phyloP scores from a whole-genome alignment of 352 stramenopile species.

The Phytophthora cryptogea region DNA sequence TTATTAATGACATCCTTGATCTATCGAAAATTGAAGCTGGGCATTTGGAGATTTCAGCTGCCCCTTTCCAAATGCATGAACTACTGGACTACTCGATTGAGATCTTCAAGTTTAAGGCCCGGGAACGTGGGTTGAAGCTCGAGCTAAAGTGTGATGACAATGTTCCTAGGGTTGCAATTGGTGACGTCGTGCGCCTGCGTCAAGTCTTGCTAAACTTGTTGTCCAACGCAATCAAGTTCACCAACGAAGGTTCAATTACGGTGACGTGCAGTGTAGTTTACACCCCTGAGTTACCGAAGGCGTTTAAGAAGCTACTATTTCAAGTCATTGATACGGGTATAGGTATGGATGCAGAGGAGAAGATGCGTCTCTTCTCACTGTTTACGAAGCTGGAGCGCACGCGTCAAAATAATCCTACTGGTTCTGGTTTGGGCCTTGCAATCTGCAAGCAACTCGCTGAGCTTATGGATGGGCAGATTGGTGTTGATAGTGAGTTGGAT shows the following conservation, averaged over 20 bases:
- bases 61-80: conserved; percentile 84
- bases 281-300: conserved; percentile 59
- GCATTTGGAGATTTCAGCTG: conserved; percentile 87
- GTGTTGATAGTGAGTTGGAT: conserved; percentile 78
- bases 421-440: conserved; percentile 80
- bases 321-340: conserved; percentile 87
- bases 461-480: conserved; percentile 88
- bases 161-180: conserved; percentile 73
- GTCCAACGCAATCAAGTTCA: conserved; percentile 91
- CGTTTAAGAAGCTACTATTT: conserved; percentile 79
- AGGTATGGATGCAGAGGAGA: conserved; percentile 83
- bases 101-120: conserved; percentile 90
- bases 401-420: conserved; percentile 86
- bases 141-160: conserved; percentile 65
- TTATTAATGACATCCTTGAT: conserved; percentile 94
- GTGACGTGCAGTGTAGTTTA: conserved; percentile 76
- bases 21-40: conserved; percentile 94
- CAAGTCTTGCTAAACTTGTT: conserved; percentile 85
- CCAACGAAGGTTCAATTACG: conserved; percentile 79
- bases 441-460: conserved; percentile 91
- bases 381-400: conserved; percentile 86
- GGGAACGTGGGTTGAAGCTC: conserved; percentile 88
- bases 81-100: conserved; percentile 88
- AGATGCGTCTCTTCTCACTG: conserved; percentile 76
- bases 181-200: conserved; percentile 75